These are phyloP conservation scores for Drechslerella coelobrocha DNA, from an alignment of 2,329 filamentous ascomycete genomes.

Conservation along the genomic window DNA sequence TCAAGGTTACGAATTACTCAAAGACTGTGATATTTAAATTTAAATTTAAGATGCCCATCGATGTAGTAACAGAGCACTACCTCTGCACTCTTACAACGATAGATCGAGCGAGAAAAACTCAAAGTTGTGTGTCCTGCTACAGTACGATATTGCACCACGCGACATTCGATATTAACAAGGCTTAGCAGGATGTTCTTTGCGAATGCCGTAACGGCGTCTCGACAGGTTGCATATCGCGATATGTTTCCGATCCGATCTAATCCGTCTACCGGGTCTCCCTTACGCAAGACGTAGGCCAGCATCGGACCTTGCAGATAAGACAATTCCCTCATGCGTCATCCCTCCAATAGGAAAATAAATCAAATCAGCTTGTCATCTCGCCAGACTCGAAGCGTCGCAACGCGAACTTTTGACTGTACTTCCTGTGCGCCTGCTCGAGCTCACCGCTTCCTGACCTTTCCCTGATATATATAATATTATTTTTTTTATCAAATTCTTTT, in stretches of 20 bases:
- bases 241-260: constrained; percentile 7
- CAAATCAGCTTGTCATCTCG: background rate
- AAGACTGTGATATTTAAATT: too few species aligned
- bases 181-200: too few species aligned
- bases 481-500: too few species aligned
- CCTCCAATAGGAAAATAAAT: background rate
- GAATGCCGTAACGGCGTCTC: background rate
- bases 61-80: background rate
- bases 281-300: constrained; percentile 8
- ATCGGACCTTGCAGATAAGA: background rate
- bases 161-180: background rate
- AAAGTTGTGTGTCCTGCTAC: background rate
- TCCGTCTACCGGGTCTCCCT: constrained; percentile 23
- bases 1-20: background rate
- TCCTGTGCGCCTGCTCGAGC: too few species aligned
- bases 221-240: constrained; percentile 3
- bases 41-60: background rate
- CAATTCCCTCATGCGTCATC: background rate
- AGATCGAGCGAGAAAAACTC: background rate
- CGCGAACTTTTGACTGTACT: too few species aligned
- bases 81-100: background rate
- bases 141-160: background rate
- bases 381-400: too few species aligned
- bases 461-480: background rate
- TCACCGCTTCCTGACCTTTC: too few species aligned